Evolutionary conservation across 1,139 yeast species (phyloP).

Genomic region (Diutina ranongensis): DNA sequence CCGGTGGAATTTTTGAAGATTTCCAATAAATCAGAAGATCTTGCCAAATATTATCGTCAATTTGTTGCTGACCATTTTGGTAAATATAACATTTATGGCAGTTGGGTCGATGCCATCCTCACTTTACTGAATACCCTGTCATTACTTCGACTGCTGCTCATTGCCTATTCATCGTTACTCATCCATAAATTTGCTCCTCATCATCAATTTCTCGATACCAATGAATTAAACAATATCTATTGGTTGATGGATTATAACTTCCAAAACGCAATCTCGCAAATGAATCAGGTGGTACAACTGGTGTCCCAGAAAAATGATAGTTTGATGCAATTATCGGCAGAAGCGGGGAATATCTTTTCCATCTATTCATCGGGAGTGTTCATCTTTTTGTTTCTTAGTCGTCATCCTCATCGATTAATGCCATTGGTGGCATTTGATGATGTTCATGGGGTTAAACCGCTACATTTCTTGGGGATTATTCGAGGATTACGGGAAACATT

Average conservation of each 20-base stretch:
- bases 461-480: slow-evolving; percentile 1
- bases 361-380: slow-evolving; percentile 8
- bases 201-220: neutral
- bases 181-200: slow-evolving; percentile 4
- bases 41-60: too few relatives aligned
- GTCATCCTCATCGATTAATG: slow-evolving; percentile 21
- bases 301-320: too few relatives aligned
- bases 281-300: neutral
- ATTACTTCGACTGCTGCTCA: neutral
- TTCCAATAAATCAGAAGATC: too few relatives aligned
- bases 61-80: too few relatives aligned
- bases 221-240: neutral
- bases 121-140: neutral
- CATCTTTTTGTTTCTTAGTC: slow-evolving; percentile 18
- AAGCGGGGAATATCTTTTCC: neutral
- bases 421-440: slow-evolving; percentile 18
- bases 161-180: slow-evolving; percentile 1
- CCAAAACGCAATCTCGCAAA: neutral
- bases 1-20: too few relatives aligned
- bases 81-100: neutral
- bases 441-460: slow-evolving; percentile 10
- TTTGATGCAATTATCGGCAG: neutral
- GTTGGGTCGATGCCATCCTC: neutral
- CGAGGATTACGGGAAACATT: slow-evolving; percentile 1
- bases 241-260: neutral